Evolutionary conservation across 1,139 yeast species (phyloP).

Genomic region (Pichia sp.): DNA sequence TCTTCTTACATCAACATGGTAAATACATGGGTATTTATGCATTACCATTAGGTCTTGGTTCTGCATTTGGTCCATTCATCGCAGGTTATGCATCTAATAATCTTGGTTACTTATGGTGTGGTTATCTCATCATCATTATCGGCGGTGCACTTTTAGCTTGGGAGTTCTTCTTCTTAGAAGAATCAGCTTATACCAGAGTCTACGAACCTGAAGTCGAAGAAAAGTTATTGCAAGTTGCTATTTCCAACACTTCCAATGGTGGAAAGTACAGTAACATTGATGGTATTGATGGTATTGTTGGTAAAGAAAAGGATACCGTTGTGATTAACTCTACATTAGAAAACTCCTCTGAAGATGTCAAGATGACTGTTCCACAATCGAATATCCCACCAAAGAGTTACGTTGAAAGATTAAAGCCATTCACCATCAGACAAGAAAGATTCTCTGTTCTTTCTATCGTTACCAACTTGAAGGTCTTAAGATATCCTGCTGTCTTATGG

Average conservation of each 20-base stretch:
- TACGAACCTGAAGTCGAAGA: slow-evolving; percentile 17
- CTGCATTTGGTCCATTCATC: slow-evolving; percentile 45
- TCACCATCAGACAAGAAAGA: background rate
- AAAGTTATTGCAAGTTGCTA: slow-evolving; percentile 16
- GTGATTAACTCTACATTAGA: too few relatives aligned
- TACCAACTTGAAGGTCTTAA: slow-evolving; percentile 40
- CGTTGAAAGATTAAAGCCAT: too few relatives aligned
- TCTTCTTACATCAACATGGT: slow-evolving; percentile 48
- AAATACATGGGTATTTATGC: slow-evolving; percentile 39
- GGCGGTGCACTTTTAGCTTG: slow-evolving; percentile 36
- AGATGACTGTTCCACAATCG: too few relatives aligned
- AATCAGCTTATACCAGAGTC: slow-evolving; percentile 31
- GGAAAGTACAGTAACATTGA: too few relatives aligned
- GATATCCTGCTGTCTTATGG: slow-evolving; percentile 20
- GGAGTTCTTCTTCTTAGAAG: slow-evolving; percentile 44
- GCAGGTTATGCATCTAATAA: slow-evolving; percentile 41
- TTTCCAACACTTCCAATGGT: too few relatives aligned
- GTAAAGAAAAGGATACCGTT: too few relatives aligned
- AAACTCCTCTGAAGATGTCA: too few relatives aligned
- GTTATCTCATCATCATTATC: slow-evolving; percentile 39
- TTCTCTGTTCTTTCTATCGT: slow-evolving; percentile 38
- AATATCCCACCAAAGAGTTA: too few relatives aligned
- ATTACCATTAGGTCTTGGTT: slow-evolving; percentile 44
- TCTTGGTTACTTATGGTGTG: slow-evolving; percentile 46
- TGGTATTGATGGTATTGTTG: too few relatives aligned